These are phyloP conservation scores for Candida insectorum DNA, from an alignment of 805 yeast genomes.

Conservation along the genomic window DNA sequence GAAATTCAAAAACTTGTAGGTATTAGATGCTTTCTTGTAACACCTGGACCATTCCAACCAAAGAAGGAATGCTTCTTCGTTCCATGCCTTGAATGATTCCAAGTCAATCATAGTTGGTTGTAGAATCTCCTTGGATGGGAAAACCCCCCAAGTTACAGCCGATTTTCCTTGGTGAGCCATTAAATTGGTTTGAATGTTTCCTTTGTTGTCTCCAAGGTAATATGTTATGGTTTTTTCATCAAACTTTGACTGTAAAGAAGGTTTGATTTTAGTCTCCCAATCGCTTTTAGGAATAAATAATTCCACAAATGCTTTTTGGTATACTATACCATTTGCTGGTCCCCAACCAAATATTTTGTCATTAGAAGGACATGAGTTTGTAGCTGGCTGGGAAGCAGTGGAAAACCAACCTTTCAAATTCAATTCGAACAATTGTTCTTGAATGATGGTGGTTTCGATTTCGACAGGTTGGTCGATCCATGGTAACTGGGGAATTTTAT, in stretches of 20 bases:
- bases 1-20: conserved; percentile 59
- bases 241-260: conserved; percentile 40
- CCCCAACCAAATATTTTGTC: conserved; percentile 98
- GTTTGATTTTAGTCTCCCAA: conserved; percentile 59
- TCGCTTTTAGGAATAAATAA: conserved; percentile 70
- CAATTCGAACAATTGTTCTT: conserved; percentile 80
- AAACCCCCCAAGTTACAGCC: conserved; percentile 98
- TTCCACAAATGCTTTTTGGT: conserved; percentile 88
- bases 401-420: conserved; percentile 78
- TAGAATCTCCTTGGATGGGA: conserved; percentile 83
- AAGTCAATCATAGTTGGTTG: conserved; percentile 92
- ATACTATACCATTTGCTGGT: conserved; percentile 80
- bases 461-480: conserved; percentile 87
- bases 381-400: conserved; percentile 94
- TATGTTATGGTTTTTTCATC: conserved; percentile 58
- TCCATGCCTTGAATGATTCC: conserved; percentile 94
- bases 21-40: conserved; percentile 54
- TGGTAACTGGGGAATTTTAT: conserved; percentile 76
- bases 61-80: conserved; percentile 88
- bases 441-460: conserved; percentile 89
- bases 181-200: conserved; percentile 60
- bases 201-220: conserved; percentile 65
- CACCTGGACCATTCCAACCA: conserved; percentile 91
- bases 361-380: conserved; percentile 70
- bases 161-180: conserved; percentile 47